phyloP scores from a whole-genome alignment of 108 stramenopile species.

The Nannochloropsis granulata region DNA sequence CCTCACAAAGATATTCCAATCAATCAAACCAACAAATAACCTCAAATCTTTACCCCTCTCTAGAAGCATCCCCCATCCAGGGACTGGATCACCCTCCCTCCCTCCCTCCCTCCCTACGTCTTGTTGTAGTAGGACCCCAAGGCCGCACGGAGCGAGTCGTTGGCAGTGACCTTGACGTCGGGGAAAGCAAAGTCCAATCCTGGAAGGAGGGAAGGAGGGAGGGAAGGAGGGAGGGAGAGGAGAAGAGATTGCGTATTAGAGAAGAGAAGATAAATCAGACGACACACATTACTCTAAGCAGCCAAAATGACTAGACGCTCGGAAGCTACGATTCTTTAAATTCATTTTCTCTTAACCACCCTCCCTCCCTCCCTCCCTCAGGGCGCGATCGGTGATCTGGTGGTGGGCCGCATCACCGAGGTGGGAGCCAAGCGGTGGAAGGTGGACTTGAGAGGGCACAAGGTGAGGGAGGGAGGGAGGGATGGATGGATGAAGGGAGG shows the following conservation, averaged over 20 bases:
- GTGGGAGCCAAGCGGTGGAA: constrained; percentile 76
- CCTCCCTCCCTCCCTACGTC: background rate
- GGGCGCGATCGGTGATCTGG: constrained; percentile 86
- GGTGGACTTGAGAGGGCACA: constrained; percentile 35
- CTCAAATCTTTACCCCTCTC: too few relatives aligned
- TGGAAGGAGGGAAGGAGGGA: background rate
- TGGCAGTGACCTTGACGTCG: background rate
- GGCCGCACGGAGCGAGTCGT: background rate
- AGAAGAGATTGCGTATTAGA: background rate
- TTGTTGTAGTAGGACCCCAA: background rate
- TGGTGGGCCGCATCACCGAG: constrained; percentile 77
- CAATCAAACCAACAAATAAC: too few relatives aligned
- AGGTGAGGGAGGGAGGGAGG: background rate
- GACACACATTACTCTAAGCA: too few relatives aligned
- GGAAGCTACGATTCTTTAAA: too few relatives aligned
- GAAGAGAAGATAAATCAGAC: too few relatives aligned
- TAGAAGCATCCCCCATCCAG: too few relatives aligned
- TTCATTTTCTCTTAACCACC: too few relatives aligned
- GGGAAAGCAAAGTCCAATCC: background rate
- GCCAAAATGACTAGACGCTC: too few relatives aligned
- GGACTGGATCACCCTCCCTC: background rate
- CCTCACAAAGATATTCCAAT: too few relatives aligned
- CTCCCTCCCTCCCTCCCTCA: background rate
- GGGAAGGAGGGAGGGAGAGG: background rate
- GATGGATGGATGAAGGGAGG: background rate